Conservation (phyloP, 768 basidiomycete species). For the Tephrocybe sp. region DNA sequence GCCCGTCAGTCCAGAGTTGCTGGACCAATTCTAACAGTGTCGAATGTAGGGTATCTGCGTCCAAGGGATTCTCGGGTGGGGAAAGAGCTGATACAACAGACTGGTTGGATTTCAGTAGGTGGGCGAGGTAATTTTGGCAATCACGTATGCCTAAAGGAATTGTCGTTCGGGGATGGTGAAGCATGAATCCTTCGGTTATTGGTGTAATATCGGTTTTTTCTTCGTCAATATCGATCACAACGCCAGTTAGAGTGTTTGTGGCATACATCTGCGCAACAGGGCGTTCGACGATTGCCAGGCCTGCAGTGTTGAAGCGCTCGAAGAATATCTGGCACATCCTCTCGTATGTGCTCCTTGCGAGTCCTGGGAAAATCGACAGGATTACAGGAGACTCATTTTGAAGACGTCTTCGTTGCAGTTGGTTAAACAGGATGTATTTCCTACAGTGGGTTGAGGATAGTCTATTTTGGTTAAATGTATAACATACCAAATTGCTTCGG, state of each 20-base stretch:
- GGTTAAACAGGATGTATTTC: conserved; percentile 81
- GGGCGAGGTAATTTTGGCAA: conserved; percentile 75
- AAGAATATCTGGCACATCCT: conserved; percentile 83
- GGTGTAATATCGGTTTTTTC: conserved; percentile 76
- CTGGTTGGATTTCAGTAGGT: conserved; percentile 68
- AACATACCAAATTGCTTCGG: conserved; percentile 85
- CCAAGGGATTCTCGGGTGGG: conserved; percentile 45
- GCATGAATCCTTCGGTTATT: conserved; percentile 69
- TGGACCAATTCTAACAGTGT: conserved; percentile 63
- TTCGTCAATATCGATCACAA: conserved; percentile 81
- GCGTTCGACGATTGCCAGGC: conserved; percentile 76
- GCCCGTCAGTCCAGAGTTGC: conserved; percentile 59
- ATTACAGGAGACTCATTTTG: conserved; percentile 89
- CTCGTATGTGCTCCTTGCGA: conserved; percentile 68
- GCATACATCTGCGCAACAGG: conserved; percentile 85
- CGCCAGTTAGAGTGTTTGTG: conserved; percentile 62
- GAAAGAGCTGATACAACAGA: conserved; percentile 57
- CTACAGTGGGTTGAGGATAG: conserved; percentile 33
- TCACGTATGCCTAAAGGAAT: conserved; percentile 66
- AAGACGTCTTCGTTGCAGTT: conserved; percentile 70
- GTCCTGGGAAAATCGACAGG: conserved; percentile 62
- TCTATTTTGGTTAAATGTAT: neutral
- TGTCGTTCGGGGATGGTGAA: conserved; percentile 51
- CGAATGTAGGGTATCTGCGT: conserved; percentile 42
- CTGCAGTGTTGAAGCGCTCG: conserved; percentile 89